These are phyloP conservation scores for Phytophthora parvispora DNA, from an alignment of 352 stramenopile genomes.

Conservation along the genomic window DNA sequence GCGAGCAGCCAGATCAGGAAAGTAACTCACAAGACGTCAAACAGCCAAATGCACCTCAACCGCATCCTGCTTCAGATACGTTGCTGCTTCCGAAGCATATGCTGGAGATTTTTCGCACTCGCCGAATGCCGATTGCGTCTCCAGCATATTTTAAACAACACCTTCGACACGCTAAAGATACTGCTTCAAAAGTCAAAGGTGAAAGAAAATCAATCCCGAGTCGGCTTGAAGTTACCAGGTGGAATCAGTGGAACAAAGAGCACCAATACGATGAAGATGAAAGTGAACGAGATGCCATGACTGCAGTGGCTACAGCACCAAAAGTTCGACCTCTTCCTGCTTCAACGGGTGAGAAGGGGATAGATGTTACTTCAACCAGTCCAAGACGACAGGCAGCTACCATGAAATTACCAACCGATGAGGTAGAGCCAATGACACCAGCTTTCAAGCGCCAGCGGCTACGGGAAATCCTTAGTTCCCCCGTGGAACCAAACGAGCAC, in stretches of 20 bases:
- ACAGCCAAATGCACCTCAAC: neutral
- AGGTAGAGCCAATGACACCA: constrained; percentile 35
- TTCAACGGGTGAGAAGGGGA: neutral
- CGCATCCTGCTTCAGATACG: constrained; percentile 27
- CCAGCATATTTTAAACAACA: constrained; percentile 61
- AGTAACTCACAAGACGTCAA: neutral
- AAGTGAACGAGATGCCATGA: constrained; percentile 29
- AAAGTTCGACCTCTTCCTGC: neutral
- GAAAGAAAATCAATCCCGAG: constrained; percentile 5
- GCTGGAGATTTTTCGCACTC: constrained; percentile 73
- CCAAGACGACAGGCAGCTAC: neutral
- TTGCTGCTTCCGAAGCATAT: constrained; percentile 74
- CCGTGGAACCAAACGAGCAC: constrained; percentile 59
- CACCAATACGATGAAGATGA: constrained; percentile 22
- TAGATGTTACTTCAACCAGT: neutral
- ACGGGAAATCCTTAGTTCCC: constrained; percentile 68
- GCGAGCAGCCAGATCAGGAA: constrained; percentile 10
- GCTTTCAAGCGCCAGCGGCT: constrained; percentile 71
- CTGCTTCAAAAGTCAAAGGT: neutral
- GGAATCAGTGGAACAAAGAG: constrained; percentile 51
- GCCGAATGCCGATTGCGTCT: constrained; percentile 75
- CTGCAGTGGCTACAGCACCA: constrained; percentile 10
- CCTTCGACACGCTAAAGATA: constrained; percentile 38
- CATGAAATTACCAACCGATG: constrained; percentile 6
- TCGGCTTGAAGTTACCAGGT: constrained; percentile 46